Conservation (phyloP, 345 rosid species). For the Gossypium sturtianum region DNA sequence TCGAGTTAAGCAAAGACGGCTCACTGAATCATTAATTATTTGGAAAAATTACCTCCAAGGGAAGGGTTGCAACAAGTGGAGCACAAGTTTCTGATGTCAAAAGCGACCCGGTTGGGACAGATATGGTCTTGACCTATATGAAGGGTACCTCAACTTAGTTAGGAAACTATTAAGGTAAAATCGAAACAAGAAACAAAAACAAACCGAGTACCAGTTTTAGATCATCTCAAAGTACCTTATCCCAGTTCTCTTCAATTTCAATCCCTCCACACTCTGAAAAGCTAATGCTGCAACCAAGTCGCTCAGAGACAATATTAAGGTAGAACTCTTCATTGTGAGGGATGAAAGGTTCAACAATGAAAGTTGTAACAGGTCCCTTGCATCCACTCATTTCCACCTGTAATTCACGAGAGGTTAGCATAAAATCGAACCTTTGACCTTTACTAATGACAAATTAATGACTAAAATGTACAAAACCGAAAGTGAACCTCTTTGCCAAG, state of each 20-base stretch:
- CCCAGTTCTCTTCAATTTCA: constrained; percentile 98
- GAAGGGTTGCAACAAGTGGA: constrained; percentile 89
- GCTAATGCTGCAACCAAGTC: constrained; percentile 90
- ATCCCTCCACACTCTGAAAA: constrained; percentile 97
- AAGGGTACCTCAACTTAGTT: constrained; percentile 10
- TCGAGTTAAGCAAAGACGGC: not conserved
- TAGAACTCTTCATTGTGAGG: constrained; percentile 91
- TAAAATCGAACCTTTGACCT: not conserved
- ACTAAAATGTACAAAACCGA: not conserved
- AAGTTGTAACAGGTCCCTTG: constrained; percentile 92
- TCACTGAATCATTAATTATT: constrained; percentile 5
- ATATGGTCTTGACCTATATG: constrained; percentile 74
- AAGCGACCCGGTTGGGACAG: constrained; percentile 61
- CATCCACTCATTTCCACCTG: constrained; percentile 96
- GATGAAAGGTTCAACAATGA: constrained; percentile 87
- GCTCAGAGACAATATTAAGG: constrained; percentile 79
- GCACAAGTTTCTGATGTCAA: constrained; percentile 68
- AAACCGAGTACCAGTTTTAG: not conserved
- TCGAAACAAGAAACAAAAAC: not conserved
- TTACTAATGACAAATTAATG: not conserved
- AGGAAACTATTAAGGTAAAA: constrained; percentile 5
- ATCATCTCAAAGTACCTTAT: constrained; percentile 46
- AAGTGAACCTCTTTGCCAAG: constrained; percentile 71
- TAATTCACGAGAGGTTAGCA: not conserved
- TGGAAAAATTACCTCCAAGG: constrained; percentile 65